Conservation (phyloP, 78 protist genomes). For the Cavenderia fasciculata region DNA sequence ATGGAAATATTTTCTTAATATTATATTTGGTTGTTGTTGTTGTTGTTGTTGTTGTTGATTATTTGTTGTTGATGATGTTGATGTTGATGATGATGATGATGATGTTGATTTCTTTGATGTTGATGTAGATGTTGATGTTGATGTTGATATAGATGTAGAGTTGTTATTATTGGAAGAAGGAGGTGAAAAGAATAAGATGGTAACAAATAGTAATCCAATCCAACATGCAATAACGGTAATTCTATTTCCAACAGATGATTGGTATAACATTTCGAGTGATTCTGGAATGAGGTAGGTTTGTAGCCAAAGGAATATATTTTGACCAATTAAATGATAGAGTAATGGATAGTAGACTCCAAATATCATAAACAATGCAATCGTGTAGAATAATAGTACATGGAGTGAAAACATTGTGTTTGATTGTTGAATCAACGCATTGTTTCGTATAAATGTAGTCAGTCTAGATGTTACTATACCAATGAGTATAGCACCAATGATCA, state of each 20-base stretch:
- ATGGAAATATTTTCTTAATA: conserved; percentile 84
- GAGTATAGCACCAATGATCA: conserved; percentile 7
- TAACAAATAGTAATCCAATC: neutral
- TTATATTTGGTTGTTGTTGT: conserved; percentile 24
- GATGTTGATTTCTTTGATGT: too few relatives aligned
- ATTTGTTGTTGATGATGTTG: too few relatives aligned
- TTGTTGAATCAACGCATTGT: neutral
- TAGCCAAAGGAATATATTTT: conserved; percentile 41
- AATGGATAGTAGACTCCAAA: too few relatives aligned
- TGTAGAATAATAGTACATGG: neutral
- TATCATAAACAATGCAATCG: neutral
- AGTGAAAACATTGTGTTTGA: neutral
- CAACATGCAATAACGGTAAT: neutral
- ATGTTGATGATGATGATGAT: too few relatives aligned
- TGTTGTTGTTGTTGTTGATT: neutral
- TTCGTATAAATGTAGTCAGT: neutral
- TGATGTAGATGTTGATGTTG: too few relatives aligned
- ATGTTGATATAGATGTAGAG: too few relatives aligned
- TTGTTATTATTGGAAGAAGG: too few relatives aligned
- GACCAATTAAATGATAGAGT: neutral
- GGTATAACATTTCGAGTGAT: neutral
- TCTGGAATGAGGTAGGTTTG: neutral
- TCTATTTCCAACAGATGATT: neutral
- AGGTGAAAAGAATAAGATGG: conserved; percentile 11
- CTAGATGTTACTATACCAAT: neutral